Evolutionary conservation across 345 rosid genomes (phyloP), one percentile per base, ranked within the genome.

Genomic region (Aethionema arabicum): DNA sequence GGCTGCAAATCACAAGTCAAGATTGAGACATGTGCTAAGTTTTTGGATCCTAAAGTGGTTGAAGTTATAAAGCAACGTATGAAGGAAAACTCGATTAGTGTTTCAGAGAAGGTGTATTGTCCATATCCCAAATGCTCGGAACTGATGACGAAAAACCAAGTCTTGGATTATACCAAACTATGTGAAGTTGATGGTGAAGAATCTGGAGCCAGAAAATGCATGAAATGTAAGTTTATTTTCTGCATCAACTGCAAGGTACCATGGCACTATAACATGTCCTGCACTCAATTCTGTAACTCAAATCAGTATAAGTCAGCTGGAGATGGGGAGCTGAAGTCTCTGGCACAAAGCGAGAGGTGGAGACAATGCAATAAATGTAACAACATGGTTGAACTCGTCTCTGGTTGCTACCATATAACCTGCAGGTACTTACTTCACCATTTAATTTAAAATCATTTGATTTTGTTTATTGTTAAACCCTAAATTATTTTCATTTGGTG

Each of bases 91-190:
- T 82, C 85, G 1, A 80, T 92, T 59, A 76, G 76, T 53, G 78
- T 45, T 41, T 2, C 79, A 0, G 95, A 92, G 46, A 89, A 74
- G 69, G 62, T 89, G 15, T 92, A 89, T 40, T 92, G 96, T 70
- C 90, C 96, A 8, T 76, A 75, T 68, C 95, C 88, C 3, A 81
- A 41, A 12, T 91, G 98, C 74, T 91, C 98, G 0, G 83, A 85
- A 15, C 73, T 92, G 56, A 87, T 92, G 97, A 68, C 78, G 6
- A 81, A 71, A 72, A 61, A 38, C 2, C 88, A 83, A 74, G 76
- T 70, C 32, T 71, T 67, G 39, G 74, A 70, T 52, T 75, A 69
- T 65, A 67, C 90, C 11, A 77, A 68, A 38, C 56, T 31, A 42
- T 60, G 53, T 36, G 51, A 3, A 43, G 43, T 59, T 40, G 80